Evolutionary conservation across 192 early-diverging fungal species (phyloP), one percentile per base, ranked within the genome.

Genomic region (Coemansia javaensis): DNA sequence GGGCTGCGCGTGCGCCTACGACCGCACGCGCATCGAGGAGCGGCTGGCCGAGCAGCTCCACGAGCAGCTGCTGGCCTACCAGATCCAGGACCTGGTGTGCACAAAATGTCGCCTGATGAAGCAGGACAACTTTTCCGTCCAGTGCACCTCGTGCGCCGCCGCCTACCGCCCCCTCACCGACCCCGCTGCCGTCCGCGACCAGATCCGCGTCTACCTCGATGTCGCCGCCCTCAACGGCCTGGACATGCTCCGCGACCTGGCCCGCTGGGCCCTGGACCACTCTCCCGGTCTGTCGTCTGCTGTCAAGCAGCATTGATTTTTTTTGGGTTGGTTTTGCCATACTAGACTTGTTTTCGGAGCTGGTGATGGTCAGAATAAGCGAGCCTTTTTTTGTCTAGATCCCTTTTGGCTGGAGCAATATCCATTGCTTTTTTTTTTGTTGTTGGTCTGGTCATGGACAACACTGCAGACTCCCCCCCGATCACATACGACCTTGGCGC

Each of bases 11-110:
- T 78, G 78, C 15, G 83, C 86, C 43, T 97, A 98, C 53, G 89
- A 94, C 47, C 77, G 78, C 4, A 44, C 57, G 17, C 64, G 72
- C 2, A 88, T 98, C 38, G 96, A 98, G 67, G 84, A 90, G 58
- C 74, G 80, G 6, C 78, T 98, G 33, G 75, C 95, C 14, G 79
- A 84, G 41, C 80, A 91, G 43, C 69, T 93, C 7, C 71, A 86
- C 16, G 60, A 66, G 8, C 71, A 78, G 30, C 20, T 91, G 20
- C 59, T 80, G 47, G 79, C 81, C 5, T 96, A 86, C 77, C 93
- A 98, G 66, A 74, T 87, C 41, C 95, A 98, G 66, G 93, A 95
- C 42, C 44, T 93, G 35, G 73, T 77, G 18, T 98, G 95, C 60
- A 49, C 61, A 13, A 87, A 87, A 40, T 98, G 95, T 43, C 75